Percentiles rank a stretch among this genome's conserved stretches.
phyloP scores from a whole-genome alignment of 306 rosid species.

The Cucumis hystrix region DNA sequence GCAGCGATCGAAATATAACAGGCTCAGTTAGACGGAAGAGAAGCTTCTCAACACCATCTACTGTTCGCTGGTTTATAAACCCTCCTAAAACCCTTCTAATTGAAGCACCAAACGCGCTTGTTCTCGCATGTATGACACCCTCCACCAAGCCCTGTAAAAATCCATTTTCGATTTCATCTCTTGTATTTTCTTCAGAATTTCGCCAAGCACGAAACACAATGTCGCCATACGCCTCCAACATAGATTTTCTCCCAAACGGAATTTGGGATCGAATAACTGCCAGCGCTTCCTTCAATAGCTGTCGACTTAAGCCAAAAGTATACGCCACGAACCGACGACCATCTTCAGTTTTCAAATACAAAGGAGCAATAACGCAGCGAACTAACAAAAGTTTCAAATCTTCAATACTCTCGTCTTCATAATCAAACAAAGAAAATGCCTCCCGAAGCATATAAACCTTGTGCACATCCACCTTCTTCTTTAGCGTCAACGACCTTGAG shows the following conservation, averaged over 20 bases:
- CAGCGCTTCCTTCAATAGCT: slow-evolving; percentile 59
- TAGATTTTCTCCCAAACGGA: slow-evolving; percentile 74
- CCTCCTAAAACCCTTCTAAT: slow-evolving; percentile 69
- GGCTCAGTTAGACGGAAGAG: slow-evolving; percentile 73
- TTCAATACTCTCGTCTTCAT: slow-evolving; percentile 66
- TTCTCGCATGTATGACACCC: slow-evolving; percentile 45
- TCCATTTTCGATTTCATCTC: slow-evolving; percentile 47
- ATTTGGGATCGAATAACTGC: slow-evolving; percentile 82
- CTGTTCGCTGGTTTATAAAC: slow-evolving; percentile 76
- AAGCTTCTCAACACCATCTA: slow-evolving; percentile 66
- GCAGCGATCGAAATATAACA: slow-evolving; percentile 76
- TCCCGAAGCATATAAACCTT: slow-evolving; percentile 60
- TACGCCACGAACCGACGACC: slow-evolving; percentile 68
- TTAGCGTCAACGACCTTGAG: slow-evolving; percentile 46
- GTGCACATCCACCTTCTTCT: slow-evolving; percentile 74
- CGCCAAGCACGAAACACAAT: slow-evolving; percentile 82
- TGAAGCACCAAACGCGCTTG: slow-evolving; percentile 44
- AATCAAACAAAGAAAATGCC: slow-evolving; percentile 64
- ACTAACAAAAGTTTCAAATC: slow-evolving; percentile 57
- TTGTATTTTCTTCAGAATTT: slow-evolving; percentile 26
- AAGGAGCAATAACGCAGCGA: slow-evolving; percentile 58
- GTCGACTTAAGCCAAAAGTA: slow-evolving; percentile 46
- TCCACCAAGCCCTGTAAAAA: slow-evolving; percentile 75
- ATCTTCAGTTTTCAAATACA: slow-evolving; percentile 66
- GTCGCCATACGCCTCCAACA: slow-evolving; percentile 78